Evolutionary conservation across 352 stramenopile genomes (phyloP).

Genomic region (Phytophthora syringae): DNA sequence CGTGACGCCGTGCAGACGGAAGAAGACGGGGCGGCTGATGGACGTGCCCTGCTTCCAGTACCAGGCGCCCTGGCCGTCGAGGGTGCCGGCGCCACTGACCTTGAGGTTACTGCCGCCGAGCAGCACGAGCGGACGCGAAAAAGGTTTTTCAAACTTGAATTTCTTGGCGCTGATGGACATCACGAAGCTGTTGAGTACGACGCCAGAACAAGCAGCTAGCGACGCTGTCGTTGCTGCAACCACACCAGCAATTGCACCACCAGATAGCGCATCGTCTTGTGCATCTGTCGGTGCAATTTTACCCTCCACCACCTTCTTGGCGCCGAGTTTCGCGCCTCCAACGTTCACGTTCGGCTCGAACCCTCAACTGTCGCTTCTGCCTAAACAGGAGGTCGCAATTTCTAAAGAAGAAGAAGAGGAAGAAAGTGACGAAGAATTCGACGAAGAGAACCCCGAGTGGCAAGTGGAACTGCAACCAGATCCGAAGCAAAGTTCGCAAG

Average conservation of each 20-base stretch:
- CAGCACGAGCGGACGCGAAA: background rate
- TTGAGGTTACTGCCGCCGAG: background rate
- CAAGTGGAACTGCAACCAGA: constrained; percentile 44
- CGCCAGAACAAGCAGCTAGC: background rate
- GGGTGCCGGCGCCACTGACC: background rate
- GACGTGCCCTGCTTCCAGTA: too few relatives aligned
- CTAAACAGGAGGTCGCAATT: too few relatives aligned
- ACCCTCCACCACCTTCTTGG: background rate
- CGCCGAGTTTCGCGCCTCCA: background rate
- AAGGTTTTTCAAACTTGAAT: too few relatives aligned
- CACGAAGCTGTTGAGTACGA: constrained; percentile 10
- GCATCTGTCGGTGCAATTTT: background rate
- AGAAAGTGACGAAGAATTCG: constrained; percentile 32
- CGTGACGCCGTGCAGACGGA: constrained; percentile 25
- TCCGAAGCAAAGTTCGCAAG: constrained; percentile 44
- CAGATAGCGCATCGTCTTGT: background rate
- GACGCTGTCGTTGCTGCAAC: background rate
- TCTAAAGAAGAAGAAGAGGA: too few relatives aligned
- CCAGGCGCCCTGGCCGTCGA: background rate
- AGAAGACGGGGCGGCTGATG: background rate
- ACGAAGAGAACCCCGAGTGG: constrained; percentile 12
- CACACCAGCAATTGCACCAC: background rate
- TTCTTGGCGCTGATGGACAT: constrained; percentile 13
- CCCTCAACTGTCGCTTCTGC: too few relatives aligned
- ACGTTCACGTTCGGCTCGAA: background rate